phyloP scores from a whole-genome alignment of 2,329 filamentous ascomycete genomes.

The Lecanicillium sp. region DNA sequence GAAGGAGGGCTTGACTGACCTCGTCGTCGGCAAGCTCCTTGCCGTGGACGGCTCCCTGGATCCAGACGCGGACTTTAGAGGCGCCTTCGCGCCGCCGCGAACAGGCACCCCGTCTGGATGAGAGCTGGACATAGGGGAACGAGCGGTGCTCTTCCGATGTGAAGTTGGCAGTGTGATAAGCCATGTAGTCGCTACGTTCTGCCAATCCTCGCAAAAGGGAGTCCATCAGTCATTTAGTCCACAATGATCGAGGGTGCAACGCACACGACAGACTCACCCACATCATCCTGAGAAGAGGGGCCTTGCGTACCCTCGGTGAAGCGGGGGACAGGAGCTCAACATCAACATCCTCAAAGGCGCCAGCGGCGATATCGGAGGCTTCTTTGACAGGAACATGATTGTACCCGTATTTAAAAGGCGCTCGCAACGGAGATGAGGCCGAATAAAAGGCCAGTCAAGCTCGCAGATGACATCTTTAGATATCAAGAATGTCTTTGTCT shows the following conservation, averaged over 20 bases:
- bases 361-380: too few species aligned
- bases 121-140: slow-evolving; percentile 15
- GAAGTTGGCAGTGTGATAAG: slow-evolving; percentile 13
- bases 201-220: slow-evolving; percentile 15
- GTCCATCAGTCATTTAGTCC: slow-evolving; percentile 6
- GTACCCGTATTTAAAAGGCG: too few species aligned
- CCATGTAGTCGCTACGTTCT: slow-evolving; percentile 16
- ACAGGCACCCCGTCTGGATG: slow-evolving; percentile 4
- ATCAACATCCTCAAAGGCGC: slow-evolving; percentile 1
- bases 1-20: slow-evolving; percentile 19
- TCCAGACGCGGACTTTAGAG: slow-evolving; percentile 20
- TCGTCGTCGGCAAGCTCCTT: slow-evolving; percentile 25
- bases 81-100: too few species aligned
- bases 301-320: slow-evolving; percentile 1
- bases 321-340: slow-evolving; percentile 2
- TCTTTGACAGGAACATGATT: too few species aligned
- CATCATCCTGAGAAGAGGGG: not conserved
- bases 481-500: too few species aligned
- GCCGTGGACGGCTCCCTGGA: slow-evolving; percentile 23
- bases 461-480: too few species aligned
- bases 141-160: slow-evolving; percentile 16
- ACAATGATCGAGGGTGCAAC: not conserved
- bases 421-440: too few species aligned
- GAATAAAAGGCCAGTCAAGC: too few species aligned
- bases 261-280: slow-evolving; percentile 1